A percentile compares a stretch with the other conserved stretches of the same genome.
Conservation (phyloP, 2,329 filamentous ascomycete species). For the Pseudocercospora eumusae region DNA sequence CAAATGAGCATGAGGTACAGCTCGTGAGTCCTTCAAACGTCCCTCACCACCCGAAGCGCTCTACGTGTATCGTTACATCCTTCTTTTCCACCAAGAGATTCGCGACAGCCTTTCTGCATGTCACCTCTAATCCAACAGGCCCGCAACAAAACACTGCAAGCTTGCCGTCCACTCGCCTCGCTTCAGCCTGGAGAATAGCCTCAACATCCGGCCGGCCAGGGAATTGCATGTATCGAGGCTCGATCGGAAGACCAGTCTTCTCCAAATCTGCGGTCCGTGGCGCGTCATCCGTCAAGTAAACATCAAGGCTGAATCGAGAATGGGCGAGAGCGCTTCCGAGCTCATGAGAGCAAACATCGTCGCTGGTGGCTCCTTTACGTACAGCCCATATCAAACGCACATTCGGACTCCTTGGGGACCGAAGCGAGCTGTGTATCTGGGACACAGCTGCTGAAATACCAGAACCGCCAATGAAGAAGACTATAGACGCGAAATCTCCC, state of each 20-base stretch:
- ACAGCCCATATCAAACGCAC: conserved; percentile 26
- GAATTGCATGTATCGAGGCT: conserved; percentile 13
- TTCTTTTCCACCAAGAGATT: neutral
- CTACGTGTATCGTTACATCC: neutral
- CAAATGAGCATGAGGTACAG: too few species aligned
- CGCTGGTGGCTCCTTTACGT: conserved; percentile 16
- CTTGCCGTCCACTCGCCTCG: neutral
- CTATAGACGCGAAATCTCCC: conserved; percentile 46
- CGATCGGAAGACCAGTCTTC: neutral
- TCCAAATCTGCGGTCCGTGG: neutral
- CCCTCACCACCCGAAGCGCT: neutral
- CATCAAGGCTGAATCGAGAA: conserved; percentile 3
- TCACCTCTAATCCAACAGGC: conserved; percentile 8
- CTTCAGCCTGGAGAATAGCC: conserved; percentile 16
- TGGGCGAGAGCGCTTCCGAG: conserved; percentile 9
- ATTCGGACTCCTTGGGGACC: neutral
- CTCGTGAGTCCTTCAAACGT: too few species aligned
- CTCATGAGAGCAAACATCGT: conserved; percentile 25
- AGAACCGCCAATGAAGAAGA: conserved; percentile 50
- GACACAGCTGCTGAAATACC: conserved; percentile 50
- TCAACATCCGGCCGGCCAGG: conserved; percentile 27
- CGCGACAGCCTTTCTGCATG: neutral
- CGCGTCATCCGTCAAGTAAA: conserved; percentile 3
- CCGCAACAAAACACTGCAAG: conserved; percentile 22
- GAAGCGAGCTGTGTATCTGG: conserved; percentile 19